Evolutionary conservation across 106 monocot species (phyloP), one percentile per base, ranked within the genome.

Genomic region (Dendrobium huoshanense): DNA sequence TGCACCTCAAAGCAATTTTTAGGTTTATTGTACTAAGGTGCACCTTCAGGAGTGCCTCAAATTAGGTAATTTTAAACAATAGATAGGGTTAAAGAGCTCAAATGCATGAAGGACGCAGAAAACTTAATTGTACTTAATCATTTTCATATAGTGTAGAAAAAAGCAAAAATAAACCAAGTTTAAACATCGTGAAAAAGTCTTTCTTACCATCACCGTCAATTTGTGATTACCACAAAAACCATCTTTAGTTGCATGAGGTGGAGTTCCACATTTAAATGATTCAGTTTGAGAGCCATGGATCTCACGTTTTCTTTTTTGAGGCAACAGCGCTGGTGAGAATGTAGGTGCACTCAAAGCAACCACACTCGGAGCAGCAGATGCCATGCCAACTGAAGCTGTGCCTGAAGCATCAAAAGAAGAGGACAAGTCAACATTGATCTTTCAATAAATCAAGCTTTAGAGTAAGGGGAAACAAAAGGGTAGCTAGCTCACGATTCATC

Each of bases 231-330:
- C 43, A 3, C 11, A 4, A 74, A 43, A 37, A 7, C 41, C 74
- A 74, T 44, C 74, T 74, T 41, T 44, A 20, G 43, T 19, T 19
- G 74, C 42, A 74, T 74, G 20, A 74, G 42, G 20, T 5, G 20
- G 6, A 44, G 33, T 19, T 19, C 17, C 3, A 4, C 6, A 16
- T 40, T 73, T 73, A 73, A 74, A 44, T 44, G 74, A 74, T 74
- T 74, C 74, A 43, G 19, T 18, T 20, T 44, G 43, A 19, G 74
- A 20, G 15, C 20, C 7, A 43, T 20, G 44, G 9, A 74, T 41
- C 25, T 74, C 74, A 43, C 74, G 74, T 43, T 44, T 74, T 74
- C 74, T 74, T 74, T 74, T 74, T n/a, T 74, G 74, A 42, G 74
- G 43, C n/a, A 74, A n/a, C n/a, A 7, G 43, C 24, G 13, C 16